phyloP scores from a whole-genome alignment of 495 filamentous ascomycete species.

The Umbilicaria muhlenbergii region DNA sequence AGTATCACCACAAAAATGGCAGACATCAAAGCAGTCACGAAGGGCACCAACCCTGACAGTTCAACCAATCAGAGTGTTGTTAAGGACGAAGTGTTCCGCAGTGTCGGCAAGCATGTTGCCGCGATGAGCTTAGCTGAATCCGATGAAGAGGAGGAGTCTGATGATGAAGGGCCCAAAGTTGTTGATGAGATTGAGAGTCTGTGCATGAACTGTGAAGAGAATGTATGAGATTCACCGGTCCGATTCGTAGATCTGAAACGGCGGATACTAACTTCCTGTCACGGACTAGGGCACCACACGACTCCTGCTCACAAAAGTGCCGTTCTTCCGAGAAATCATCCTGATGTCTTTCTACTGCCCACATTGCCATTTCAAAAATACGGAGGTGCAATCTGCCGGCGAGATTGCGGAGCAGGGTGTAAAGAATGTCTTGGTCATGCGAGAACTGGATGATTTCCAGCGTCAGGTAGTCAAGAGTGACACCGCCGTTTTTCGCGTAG shows the following conservation, averaged over 20 bases:
- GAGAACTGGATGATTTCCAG: constrained; percentile 53
- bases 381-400: constrained; percentile 79
- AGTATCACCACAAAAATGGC: too few relatives aligned
- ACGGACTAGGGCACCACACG: constrained; percentile 58
- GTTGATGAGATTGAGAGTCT: constrained; percentile 43
- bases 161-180: constrained; percentile 11
- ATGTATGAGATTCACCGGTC: constrained; percentile 38
- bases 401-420: constrained; percentile 78
- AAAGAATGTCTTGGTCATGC: constrained; percentile 62
- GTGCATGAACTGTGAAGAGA: constrained; percentile 78
- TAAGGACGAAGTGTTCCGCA: constrained; percentile 8
- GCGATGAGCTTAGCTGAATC: constrained; percentile 20
- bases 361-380: constrained; percentile 76
- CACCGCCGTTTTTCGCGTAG: constrained; percentile 60
- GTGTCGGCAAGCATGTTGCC: constrained; percentile 10
- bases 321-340: constrained; percentile 92
- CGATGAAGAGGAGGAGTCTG: constrained; percentile 23
- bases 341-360: constrained; percentile 92
- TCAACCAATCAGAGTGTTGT: too few relatives aligned
- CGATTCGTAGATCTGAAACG: background rate
- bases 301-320: constrained; percentile 76
- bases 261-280: background rate
- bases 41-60: too few relatives aligned
- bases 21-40: too few relatives aligned
- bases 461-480: constrained; percentile 88